phyloP scores from a whole-genome alignment of 2,329 filamentous ascomycete species.

The Colletotrichum tofieldiae region DNA sequence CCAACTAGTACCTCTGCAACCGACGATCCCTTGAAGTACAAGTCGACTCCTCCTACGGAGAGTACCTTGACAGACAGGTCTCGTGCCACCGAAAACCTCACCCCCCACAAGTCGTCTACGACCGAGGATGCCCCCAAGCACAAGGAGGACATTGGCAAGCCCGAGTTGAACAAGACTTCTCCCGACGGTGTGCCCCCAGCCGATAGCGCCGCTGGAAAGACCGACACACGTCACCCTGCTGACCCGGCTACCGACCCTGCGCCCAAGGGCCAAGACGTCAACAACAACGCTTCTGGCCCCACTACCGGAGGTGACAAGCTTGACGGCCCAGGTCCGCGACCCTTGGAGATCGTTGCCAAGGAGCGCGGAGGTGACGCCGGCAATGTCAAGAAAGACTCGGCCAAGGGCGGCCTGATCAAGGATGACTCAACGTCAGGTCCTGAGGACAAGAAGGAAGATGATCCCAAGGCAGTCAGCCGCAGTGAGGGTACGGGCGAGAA shows the following conservation, averaged over 20 bases:
- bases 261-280: constrained; percentile 55
- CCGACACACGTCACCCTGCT: constrained; percentile 58
- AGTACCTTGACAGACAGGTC: constrained; percentile 3
- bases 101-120: background rate
- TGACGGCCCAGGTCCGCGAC: constrained; percentile 61
- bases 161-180: constrained; percentile 43
- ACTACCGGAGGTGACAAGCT: constrained; percentile 54
- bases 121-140: background rate
- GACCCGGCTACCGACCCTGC: constrained; percentile 54
- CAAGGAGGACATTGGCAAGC: constrained; percentile 45
- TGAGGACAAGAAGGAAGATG: constrained; percentile 43
- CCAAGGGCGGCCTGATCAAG: constrained; percentile 40
- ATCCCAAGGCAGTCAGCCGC: constrained; percentile 27
- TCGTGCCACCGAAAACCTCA: background rate
- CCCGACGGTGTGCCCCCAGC: constrained; percentile 40
- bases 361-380: constrained; percentile 54
- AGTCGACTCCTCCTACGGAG: background rate
- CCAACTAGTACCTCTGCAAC: background rate
- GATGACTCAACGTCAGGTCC: constrained; percentile 35
- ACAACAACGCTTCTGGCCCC: constrained; percentile 50
- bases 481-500: constrained; percentile 69
- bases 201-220: constrained; percentile 52
- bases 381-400: constrained; percentile 24
- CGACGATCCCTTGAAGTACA: background rate
- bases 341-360: constrained; percentile 56